phyloP scores from a whole-genome alignment of 352 stramenopile species.

The Phytophthora multivora region DNA sequence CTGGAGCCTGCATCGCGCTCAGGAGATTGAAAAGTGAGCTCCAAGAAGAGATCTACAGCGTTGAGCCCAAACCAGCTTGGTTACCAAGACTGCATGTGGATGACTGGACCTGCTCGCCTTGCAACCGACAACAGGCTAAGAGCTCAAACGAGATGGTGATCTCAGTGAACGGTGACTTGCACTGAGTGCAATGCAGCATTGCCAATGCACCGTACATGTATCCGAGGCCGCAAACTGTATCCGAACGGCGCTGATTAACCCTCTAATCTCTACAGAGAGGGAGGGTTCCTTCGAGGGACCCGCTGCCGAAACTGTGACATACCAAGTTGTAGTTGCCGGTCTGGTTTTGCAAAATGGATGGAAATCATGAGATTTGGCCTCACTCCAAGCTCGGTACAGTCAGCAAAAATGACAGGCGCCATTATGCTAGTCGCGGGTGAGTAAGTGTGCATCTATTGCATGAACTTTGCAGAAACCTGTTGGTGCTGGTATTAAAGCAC shows the following conservation, averaged over 20 bases:
- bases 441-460: neutral
- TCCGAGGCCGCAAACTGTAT: neutral
- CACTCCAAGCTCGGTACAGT: slow-evolving; percentile 1
- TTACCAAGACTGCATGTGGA: neutral
- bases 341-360: slow-evolving; percentile 13
- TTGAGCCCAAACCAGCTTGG: neutral
- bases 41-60: neutral
- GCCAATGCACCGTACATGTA: neutral
- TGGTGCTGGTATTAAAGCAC: neutral
- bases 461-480: neutral
- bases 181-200: neutral
- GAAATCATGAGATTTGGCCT: slow-evolving; percentile 14
- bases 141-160: slow-evolving; percentile 26
- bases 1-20: slow-evolving; percentile 25
- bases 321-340: slow-evolving; percentile 21
- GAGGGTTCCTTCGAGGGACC: neutral
- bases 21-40: slow-evolving; percentile 31
- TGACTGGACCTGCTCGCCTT: slow-evolving; percentile 33
- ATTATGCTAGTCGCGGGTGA: slow-evolving; percentile 5
- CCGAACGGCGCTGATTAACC: slow-evolving; percentile 15
- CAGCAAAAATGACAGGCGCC: slow-evolving; percentile 8
- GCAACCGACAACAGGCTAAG: slow-evolving; percentile 19
- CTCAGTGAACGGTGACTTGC: slow-evolving; percentile 1
- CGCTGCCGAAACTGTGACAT: slow-evolving; percentile 23
- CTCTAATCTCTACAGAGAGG: slow-evolving; percentile 30